Conservation (phyloP, 2,329 filamentous ascomycete genomes). For the Fusarium lateritium region DNA sequence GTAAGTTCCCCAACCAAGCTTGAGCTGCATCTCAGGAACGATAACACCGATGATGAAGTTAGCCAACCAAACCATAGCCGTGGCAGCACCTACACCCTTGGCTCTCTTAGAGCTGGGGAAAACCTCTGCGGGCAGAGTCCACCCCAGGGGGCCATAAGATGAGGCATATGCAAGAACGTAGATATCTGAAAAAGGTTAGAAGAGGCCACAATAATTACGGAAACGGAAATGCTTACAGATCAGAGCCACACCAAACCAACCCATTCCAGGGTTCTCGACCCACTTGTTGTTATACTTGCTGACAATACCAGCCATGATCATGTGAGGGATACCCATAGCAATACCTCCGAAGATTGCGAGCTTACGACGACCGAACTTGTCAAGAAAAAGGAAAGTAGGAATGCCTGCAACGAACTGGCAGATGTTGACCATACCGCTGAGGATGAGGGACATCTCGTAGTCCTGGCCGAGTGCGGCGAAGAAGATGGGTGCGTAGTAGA, state of each 20-base stretch:
- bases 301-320: conserved; percentile 38
- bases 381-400: conserved; percentile 48
- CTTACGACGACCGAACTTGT: conserved; percentile 51
- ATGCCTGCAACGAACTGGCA: conserved; percentile 52
- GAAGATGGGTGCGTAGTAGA: conserved; percentile 49
- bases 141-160: conserved; percentile 54
- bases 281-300: conserved; percentile 33
- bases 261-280: conserved; percentile 22
- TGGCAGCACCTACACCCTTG: conserved; percentile 55
- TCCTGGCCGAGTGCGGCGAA: conserved; percentile 49
- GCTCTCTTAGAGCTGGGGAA: conserved; percentile 54
- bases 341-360: conserved; percentile 32
- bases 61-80: conserved; percentile 54
- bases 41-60: conserved; percentile 62
- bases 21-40: conserved; percentile 67
- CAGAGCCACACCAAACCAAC: conserved; percentile 36
- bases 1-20: conserved; percentile 63
- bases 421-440: conserved; percentile 54
- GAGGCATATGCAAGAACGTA: conserved; percentile 50
- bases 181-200: conserved; percentile 9
- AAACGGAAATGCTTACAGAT: conserved; percentile 24
- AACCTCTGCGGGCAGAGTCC: conserved; percentile 55
- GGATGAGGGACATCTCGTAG: conserved; percentile 49
- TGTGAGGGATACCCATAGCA: conserved; percentile 34
- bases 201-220: too few species aligned